Evolutionary conservation across 768 basidiomycete species (phyloP), one percentile per base, ranked within the genome.

Genomic region (Cystobasidium tubakii): DNA sequence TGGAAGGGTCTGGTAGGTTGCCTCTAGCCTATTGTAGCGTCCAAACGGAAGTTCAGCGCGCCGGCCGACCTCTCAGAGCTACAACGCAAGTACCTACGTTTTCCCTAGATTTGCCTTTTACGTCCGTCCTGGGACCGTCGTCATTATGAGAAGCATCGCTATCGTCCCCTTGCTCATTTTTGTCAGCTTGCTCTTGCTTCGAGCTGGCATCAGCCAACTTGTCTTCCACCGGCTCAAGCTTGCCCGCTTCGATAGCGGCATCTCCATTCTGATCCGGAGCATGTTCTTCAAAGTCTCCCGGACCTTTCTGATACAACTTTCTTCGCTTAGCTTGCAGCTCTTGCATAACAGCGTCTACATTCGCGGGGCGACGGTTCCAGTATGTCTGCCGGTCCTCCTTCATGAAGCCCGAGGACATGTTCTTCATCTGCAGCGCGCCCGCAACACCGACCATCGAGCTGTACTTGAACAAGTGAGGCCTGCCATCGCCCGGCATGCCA

Each of bases 1-100:
- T 74, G 43, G 71, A 70, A 1, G 79, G 73, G 43, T 77, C 74
- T 6, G 36, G 36, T 25, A 71, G 55, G 21, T 27, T 39, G 10
- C 34, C 34, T 31, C 57, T 62, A 50, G 64, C 36, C 31, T 9
- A 12, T 25, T 70, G 54, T 15, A 27, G 65, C 34, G 29, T 31
- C 42, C 57, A 73, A 23, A 15, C 0, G 17, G 19, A 7, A 36
- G 33, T 60, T 25, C 9, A 17, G 44, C 50, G 27, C n/a, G n/a
- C n/a, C n/a, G n/a, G n/a, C 15, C 15, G 39, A 39, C 39, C 6
- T 39, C 6, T 39, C 39, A 39, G 7, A 15, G 6, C 15, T 39
- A 6, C 15, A 15, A 39, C 39, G 15, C 15, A 15, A 6, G 27
- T 17, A 33, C 9, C n/a, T 25, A 25, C 29, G 3, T 57, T 54